Conservation (phyloP, 257 asterid genomes). For the Agastache rugosa region DNA sequence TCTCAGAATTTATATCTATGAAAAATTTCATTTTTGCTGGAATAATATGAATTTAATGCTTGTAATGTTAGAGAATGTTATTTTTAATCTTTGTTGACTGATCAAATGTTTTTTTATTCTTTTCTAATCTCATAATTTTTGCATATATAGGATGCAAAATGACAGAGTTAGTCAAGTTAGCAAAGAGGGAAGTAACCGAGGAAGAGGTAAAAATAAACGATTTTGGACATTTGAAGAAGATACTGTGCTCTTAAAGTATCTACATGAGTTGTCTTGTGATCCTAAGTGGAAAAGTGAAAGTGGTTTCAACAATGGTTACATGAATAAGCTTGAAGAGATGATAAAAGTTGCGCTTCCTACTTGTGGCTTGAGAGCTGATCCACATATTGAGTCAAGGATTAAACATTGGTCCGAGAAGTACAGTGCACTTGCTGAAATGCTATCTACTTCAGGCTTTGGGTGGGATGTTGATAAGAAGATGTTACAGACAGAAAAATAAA, state of each 20-base stretch:
- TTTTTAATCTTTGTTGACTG: too few relatives aligned
- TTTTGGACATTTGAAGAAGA: not conserved
- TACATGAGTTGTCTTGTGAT: not conserved
- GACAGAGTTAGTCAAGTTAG: not conserved
- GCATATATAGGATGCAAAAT: not conserved
- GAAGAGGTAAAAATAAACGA: not conserved
- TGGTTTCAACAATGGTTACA: too few relatives aligned
- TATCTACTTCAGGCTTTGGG: too few relatives aligned
- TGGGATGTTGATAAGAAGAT: not conserved
- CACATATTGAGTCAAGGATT: not conserved
- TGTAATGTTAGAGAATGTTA: too few relatives aligned
- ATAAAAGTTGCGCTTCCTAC: not conserved
- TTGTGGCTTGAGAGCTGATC: not conserved
- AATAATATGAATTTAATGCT: too few relatives aligned
- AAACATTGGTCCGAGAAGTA: not conserved
- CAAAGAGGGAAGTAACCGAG: not conserved
- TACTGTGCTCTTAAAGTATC: not conserved
- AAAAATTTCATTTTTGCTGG: too few relatives aligned
- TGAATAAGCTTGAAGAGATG: not conserved
- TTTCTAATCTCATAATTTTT: too few relatives aligned
- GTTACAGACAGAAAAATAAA: not conserved
- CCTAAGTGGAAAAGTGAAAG: not conserved
- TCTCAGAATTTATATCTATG: too few relatives aligned
- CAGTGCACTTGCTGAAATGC: not conserved
- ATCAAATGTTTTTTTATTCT: too few relatives aligned